A percentile compares a stretch with the other conserved stretches of the same genome.
These are phyloP conservation scores for Rosa rugosa DNA, from an alignment of 306 rosid species.

Conservation along the genomic window DNA sequence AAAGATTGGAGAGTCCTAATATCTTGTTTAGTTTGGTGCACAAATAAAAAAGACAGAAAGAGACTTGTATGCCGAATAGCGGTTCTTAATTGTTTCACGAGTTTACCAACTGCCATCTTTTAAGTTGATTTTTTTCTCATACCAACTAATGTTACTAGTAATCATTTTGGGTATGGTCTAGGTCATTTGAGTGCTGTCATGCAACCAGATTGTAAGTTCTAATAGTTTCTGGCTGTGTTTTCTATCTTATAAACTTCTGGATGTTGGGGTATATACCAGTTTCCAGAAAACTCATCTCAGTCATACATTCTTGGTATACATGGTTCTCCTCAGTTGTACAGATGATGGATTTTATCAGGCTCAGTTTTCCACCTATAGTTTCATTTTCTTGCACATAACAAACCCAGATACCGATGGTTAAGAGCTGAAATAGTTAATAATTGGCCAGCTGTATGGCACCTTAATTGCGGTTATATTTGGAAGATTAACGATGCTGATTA, in stretches of 20 bases:
- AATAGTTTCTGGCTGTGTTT: no score
- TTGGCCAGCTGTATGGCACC: neutral
- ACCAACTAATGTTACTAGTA: neutral
- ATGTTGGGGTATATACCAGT: no score
- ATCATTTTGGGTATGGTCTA: no score
- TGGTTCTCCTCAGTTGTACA: neutral
- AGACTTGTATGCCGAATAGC: neutral
- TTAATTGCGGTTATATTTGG: neutral
- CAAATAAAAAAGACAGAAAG: neutral
- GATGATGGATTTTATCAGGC: neutral
- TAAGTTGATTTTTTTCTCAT: neutral
- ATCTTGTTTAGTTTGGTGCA: neutral
- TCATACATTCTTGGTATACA: no score
- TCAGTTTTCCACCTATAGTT: neutral
- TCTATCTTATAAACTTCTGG: no score
- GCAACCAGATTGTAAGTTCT: no score
- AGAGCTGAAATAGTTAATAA: neutral
- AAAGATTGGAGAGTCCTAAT: neutral
- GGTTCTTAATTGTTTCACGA: no score
- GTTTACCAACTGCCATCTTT: neutral
- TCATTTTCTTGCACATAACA: neutral
- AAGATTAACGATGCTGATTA: neutral
- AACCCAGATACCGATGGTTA: neutral
- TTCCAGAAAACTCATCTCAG: no score
- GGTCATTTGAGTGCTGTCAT: no score